These are phyloP conservation scores for Neofusicoccum sp. DNA, from an alignment of 2,329 filamentous ascomycete genomes.

Conservation along the genomic window DNA sequence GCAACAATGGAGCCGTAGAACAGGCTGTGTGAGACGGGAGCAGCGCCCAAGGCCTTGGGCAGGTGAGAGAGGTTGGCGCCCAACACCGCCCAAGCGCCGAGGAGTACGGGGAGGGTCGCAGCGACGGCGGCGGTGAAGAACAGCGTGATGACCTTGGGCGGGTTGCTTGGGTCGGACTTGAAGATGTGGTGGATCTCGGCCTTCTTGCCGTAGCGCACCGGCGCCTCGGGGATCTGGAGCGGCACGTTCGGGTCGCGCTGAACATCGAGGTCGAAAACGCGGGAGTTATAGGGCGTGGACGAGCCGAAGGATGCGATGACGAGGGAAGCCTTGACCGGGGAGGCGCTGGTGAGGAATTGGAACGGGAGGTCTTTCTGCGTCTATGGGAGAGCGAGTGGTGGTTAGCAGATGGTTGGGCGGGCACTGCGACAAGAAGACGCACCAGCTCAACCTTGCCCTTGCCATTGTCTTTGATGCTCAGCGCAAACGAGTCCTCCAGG, in stretches of 20 bases:
- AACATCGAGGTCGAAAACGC: constrained; percentile 71
- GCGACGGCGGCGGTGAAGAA: constrained; percentile 73
- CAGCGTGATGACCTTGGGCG: constrained; percentile 74
- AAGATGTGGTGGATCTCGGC: constrained; percentile 91
- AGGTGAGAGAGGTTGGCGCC: constrained; percentile 83
- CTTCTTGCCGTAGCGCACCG: constrained; percentile 79
- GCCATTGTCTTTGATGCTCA: constrained; percentile 81
- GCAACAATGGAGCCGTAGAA: constrained; percentile 86
- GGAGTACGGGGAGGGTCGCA: constrained; percentile 70
- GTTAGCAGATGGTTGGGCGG: neutral
- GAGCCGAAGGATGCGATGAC: constrained; percentile 84
- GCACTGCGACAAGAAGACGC: constrained; percentile 36
- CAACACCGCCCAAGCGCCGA: constrained; percentile 71
- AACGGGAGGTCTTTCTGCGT: constrained; percentile 83
- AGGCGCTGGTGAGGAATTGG: constrained; percentile 68
- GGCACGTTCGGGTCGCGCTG: constrained; percentile 62
- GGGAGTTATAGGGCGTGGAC: constrained; percentile 63
- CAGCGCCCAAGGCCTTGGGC: constrained; percentile 68
- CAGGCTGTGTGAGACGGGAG: constrained; percentile 75
- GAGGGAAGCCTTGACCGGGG: constrained; percentile 74
- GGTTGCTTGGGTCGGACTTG: constrained; percentile 73
- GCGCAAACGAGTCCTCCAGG: constrained; percentile 81
- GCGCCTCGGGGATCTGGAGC: constrained; percentile 60
- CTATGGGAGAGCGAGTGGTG: constrained; percentile 54
- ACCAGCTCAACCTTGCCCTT: constrained; percentile 85